Conservation (phyloP, 1,284 basidiomycete genomes). For the Papiliotrema flavescens region DNA sequence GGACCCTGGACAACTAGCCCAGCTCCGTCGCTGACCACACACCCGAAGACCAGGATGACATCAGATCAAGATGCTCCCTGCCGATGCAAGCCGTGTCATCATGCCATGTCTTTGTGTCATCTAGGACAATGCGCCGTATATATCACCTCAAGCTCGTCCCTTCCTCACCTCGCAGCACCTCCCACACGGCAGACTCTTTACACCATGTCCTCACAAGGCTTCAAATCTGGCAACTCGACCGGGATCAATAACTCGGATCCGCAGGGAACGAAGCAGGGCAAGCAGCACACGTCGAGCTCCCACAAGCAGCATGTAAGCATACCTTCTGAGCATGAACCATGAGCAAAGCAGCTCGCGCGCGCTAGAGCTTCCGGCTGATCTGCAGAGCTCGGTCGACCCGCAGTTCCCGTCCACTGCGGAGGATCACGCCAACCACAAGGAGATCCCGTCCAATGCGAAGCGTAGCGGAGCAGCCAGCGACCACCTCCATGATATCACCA, state of each 20-base stretch:
- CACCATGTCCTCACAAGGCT: background rate
- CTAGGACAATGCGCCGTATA: background rate
- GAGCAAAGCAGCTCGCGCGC: background rate
- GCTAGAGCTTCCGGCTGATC: background rate
- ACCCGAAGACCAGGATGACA: background rate
- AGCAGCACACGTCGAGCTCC: background rate
- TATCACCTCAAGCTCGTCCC: background rate
- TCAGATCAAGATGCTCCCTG: background rate
- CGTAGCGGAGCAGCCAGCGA: background rate
- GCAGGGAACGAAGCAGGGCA: constrained; percentile 1
- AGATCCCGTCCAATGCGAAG: background rate
- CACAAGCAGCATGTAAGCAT: constrained; percentile 1
- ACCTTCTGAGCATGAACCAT: background rate
- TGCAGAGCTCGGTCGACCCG: background rate
- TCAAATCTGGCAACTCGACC: background rate
- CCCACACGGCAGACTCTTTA: background rate
- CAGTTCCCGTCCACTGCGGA: too few species aligned
- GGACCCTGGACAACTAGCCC: too few species aligned
- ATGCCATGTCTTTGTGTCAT: background rate
- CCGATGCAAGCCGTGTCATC: background rate
- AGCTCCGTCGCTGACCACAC: too few species aligned
- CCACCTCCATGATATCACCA: background rate
- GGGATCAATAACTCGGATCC: background rate
- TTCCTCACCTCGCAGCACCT: background rate
- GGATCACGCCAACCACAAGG: background rate